These are phyloP conservation scores for Curvularia eragrostidis DNA, from an alignment of 2,329 filamentous ascomycete genomes.

Conservation along the genomic window DNA sequence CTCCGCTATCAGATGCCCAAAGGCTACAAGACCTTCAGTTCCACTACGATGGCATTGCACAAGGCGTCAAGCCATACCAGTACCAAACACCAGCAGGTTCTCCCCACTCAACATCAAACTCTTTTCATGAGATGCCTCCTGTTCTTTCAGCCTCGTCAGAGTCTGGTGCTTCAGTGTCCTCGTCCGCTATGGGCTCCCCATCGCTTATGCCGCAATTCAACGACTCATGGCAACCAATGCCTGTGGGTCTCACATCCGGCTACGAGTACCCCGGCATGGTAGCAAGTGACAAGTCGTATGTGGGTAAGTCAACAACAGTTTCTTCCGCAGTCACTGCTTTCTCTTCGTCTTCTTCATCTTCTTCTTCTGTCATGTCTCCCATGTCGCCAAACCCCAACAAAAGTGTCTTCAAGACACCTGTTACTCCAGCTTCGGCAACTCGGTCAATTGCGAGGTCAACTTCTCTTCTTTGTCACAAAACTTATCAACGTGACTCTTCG, in stretches of 20 bases:
- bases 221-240: constrained; percentile 65
- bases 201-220: constrained; percentile 67
- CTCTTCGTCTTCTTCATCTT: constrained; percentile 29
- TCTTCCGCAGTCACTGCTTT: constrained; percentile 37
- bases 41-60: constrained; percentile 45
- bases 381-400: constrained; percentile 17
- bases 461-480: constrained; percentile 39
- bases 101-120: constrained; percentile 54
- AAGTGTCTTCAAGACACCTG: constrained; percentile 43
- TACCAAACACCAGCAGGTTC: constrained; percentile 52
- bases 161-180: constrained; percentile 59
- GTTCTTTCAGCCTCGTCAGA: constrained; percentile 58
- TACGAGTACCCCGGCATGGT: constrained; percentile 61
- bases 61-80: constrained; percentile 47
- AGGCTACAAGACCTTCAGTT: constrained; percentile 48
- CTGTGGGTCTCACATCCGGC: constrained; percentile 65
- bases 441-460: constrained; percentile 32
- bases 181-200: constrained; percentile 59
- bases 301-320: constrained; percentile 57
- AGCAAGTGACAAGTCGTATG: constrained; percentile 55
- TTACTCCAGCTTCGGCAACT: constrained; percentile 51
- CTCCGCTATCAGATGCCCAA: constrained; percentile 41
- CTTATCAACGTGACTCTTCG: constrained; percentile 26
- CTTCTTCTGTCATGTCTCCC: constrained; percentile 29
- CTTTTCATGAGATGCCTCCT: constrained; percentile 56